Evolutionary conservation across 768 basidiomycete species (phyloP), one percentile per base, ranked within the genome.

Genomic region (Serendipita sp.): DNA sequence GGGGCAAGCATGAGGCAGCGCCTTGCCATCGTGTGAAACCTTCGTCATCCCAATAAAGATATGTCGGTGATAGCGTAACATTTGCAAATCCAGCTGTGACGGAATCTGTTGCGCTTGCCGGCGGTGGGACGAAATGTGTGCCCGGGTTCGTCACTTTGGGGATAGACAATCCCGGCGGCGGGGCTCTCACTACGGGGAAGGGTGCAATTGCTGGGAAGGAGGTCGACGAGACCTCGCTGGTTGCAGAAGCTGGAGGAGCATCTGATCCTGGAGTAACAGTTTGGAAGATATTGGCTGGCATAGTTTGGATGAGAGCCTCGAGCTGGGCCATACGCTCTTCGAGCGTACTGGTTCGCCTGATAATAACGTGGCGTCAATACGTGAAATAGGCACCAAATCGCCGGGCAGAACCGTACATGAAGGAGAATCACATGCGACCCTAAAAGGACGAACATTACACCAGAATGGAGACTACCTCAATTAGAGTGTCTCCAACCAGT

Each of bases 1-100:
- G 80, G 3, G 93, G 93, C 0, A 95, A 79, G 26, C 93, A 92
- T 2, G 91, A 94, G 0, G 90, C 90, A 68, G 94, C 91, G 31
- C 93, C 92, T 74, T 91, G 89, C 89, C 89, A 91, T 63, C 89
- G 76, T 0, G 89, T 88, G 69, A 84, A 87, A 2, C 89, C 89
- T 70, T 90, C 88, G 69, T 91, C 88, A 66, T 91, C 89, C 64
- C 88, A 83, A 70, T 91, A 91, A 34, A 91, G 79, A 70, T 91
- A 91, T 0, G 87, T 88, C 1, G 87, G 85, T 0, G 84, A 81
- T 44, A 89, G 71, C 0, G 74, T 72, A 22, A 80, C 72, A 43
- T 78, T 78, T 53, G 83, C 62, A 67, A 62, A 71, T 76, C 42
- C 33, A 31, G 34, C 22, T 20, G 58, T 44, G 58, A 33, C 43